Percentiles rank a stretch among this genome's conserved stretches.
Evolutionary conservation across 2,329 filamentous ascomycete species (phyloP).

Genomic region (Emmonsiellopsis sp.): DNA sequence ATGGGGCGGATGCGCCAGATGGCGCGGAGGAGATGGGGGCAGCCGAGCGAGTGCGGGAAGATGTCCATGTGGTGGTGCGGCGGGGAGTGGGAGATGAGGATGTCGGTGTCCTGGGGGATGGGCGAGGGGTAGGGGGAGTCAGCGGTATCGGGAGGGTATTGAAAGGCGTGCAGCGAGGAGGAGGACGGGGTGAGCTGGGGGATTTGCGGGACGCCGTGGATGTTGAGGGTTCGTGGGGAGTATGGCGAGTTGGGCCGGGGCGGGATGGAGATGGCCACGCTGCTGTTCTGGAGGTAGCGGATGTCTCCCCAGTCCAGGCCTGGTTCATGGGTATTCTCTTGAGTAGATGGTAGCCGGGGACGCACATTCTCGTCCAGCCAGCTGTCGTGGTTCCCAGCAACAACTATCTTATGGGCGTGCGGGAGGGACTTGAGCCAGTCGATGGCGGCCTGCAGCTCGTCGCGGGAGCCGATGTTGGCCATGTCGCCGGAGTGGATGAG

Average conservation of each 20-base stretch:
- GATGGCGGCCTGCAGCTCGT: conserved; percentile 70
- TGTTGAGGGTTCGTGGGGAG: conserved; percentile 54
- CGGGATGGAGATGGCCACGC: conserved; percentile 54
- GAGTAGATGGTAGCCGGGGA: not conserved
- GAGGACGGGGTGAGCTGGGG: conserved; percentile 54
- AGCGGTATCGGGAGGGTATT: conserved; percentile 50
- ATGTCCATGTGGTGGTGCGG: conserved; percentile 60
- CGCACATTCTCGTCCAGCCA: conserved; percentile 62
- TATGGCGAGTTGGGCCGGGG: conserved; percentile 45
- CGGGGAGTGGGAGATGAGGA: conserved; percentile 74
- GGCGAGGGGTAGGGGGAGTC: conserved; percentile 63
- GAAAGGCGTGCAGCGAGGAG: conserved; percentile 64
- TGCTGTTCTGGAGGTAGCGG: conserved; percentile 65
- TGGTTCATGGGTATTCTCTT: conserved; percentile 33
- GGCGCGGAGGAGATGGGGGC: conserved; percentile 60
- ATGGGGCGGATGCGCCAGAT: conserved; percentile 64
- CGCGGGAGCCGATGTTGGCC: conserved; percentile 60
- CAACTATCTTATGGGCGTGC: conserved; percentile 70
- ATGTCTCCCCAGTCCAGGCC: conserved; percentile 58
- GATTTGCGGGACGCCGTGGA: conserved; percentile 78
- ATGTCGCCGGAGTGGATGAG: conserved; percentile 87
- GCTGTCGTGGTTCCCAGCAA: conserved; percentile 83
- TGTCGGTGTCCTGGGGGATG: conserved; percentile 63
- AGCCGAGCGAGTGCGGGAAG: conserved; percentile 54
- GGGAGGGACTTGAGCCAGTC: conserved; percentile 71